phyloP scores from a whole-genome alignment of 75 land plant species.

The Gnetum montanum region DNA sequence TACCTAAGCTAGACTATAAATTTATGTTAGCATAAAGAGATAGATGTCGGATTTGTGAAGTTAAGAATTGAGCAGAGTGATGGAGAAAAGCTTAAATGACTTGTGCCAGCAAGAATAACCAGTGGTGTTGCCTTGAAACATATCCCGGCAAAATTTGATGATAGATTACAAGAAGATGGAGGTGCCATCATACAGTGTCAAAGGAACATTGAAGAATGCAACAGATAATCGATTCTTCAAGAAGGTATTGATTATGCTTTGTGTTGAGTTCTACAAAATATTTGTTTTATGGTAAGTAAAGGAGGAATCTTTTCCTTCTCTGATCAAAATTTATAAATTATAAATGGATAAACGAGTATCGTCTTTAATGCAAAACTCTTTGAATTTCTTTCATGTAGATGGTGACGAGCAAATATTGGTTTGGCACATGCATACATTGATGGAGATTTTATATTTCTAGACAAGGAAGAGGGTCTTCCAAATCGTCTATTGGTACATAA shows the following conservation, averaged over 20 bases:
- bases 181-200: constrained; percentile 61
- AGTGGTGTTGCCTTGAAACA: no score
- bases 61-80: no score
- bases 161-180: constrained; percentile 80
- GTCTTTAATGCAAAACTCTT: no score
- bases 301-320: background rate
- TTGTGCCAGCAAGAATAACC: no score
- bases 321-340: background rate
- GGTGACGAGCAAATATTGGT: constrained; percentile 77
- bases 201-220: constrained; percentile 25
- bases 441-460: constrained; percentile 75
- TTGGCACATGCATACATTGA: constrained; percentile 92
- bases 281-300: background rate
- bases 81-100: no score
- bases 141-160: no score
- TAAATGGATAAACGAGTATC: background rate
- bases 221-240: constrained; percentile 26
- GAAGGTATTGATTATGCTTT: constrained; percentile 44
- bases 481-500: constrained; percentile 61
- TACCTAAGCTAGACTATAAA: no score
- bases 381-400: constrained; percentile 33
- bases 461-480: constrained; percentile 58
- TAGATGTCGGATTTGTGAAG: no score
- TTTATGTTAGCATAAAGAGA: no score
- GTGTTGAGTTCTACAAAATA: background rate